A percentile compares a stretch with the other conserved stretches of the same genome.
Conservation (phyloP, 1,284 basidiomycete genomes). For the Gastroboletus turbinatus region DNA sequence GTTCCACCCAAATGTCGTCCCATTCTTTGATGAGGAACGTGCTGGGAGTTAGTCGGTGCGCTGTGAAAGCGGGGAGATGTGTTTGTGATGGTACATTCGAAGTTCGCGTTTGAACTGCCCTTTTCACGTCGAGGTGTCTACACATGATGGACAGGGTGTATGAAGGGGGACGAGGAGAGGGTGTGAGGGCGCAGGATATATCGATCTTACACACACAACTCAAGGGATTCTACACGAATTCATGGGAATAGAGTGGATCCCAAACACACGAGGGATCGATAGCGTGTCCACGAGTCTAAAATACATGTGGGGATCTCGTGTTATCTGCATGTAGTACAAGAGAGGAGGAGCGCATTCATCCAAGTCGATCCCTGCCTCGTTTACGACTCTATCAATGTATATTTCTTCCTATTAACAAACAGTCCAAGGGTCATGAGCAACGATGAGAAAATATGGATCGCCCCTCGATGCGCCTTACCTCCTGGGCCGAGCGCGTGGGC, state of each 20-base stretch:
- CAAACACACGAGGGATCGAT: background rate
- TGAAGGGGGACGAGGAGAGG: background rate
- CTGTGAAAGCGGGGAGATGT: constrained; percentile 40
- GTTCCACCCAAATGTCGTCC: constrained; percentile 50
- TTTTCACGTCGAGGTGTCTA: background rate
- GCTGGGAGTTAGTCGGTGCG: constrained; percentile 42
- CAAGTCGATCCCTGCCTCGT: background rate
- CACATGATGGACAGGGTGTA: constrained; percentile 6
- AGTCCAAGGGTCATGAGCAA: background rate
- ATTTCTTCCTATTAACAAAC: background rate
- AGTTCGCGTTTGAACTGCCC: background rate
- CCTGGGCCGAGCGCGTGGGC: background rate
- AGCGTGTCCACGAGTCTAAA: background rate
- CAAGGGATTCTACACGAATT: too few relatives aligned
- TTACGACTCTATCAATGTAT: background rate
- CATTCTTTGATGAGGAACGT: constrained; percentile 54
- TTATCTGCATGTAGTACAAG: background rate
- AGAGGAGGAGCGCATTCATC: background rate
- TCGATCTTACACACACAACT: background rate
- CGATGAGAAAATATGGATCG: background rate
- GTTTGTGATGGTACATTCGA: background rate
- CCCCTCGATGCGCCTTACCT: background rate
- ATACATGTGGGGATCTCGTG: background rate
- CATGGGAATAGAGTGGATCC: background rate
- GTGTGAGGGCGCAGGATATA: background rate